Evolutionary conservation across 257 asterid species (phyloP), one percentile per base, ranked within the genome.

Genomic region (Scutellaria baicalensis): DNA sequence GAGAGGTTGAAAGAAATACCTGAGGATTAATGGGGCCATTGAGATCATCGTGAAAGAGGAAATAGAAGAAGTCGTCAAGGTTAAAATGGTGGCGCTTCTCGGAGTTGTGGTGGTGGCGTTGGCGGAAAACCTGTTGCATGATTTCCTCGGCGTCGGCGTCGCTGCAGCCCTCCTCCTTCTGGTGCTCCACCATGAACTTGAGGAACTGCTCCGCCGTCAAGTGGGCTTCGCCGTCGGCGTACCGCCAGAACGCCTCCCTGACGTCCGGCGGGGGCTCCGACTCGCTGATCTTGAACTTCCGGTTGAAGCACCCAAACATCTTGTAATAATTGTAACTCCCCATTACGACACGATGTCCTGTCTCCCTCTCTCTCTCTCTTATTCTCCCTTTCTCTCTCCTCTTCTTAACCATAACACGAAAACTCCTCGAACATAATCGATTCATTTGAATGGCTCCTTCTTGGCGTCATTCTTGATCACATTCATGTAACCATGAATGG

Each of bases 261-360:
- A 94, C 96, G 77, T 94, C 97, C 82, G 88, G 87, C 48, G 99
- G 97, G 47, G 97, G 92, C 81, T 84, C 96, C 69, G 83, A 64
- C 78, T 94, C 99, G 78, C 85, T 89, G 71, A 89, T 84, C 81
- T 91, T 91, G 63, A 94, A 94, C 82, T 91, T 94, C 78, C 97
- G 91, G 72, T 85, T 91, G 66, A 94, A 94, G 68, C 91, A 86
- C 0, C 99, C 96, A 9, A 94, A 91, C 97, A 94, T 89, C 59
- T 80, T 88, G 86, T 94, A 94, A 71, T 88, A 88, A 84, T 93
- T 88, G 75, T 94, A 91, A 58, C 95, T 89, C 69, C 93, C 99
- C 95, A 89, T 91, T 18, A 3, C 9, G 9, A 23, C 52, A 2
- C 35, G 35, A 14, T 10, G 33, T 40, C 8, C n/a, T n/a, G n/a